Percentiles rank a stretch among this genome's conserved stretches.
Evolutionary conservation across 768 basidiomycete genomes (phyloP).

Genomic region (Ephemerocybe angulata): DNA sequence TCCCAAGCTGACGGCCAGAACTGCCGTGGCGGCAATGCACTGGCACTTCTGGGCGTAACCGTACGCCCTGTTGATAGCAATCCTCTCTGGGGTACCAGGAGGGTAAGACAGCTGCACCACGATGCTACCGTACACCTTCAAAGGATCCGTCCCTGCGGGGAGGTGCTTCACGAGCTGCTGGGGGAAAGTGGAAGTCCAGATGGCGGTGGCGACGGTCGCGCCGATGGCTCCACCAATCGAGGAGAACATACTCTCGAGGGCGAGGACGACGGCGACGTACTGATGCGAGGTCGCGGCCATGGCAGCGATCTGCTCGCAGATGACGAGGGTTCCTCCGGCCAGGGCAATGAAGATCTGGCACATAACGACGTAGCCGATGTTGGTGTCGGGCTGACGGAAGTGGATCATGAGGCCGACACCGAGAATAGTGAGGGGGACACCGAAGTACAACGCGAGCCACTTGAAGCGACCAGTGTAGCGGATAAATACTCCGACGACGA

Average conservation of each 20-base stretch:
- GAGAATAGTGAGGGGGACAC: not conserved
- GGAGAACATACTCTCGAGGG: not conserved
- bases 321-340: not conserved
- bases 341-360: slow-evolving; percentile 3
- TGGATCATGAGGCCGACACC: slow-evolving; percentile 4
- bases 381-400: slow-evolving; percentile 1
- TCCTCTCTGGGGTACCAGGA: not conserved
- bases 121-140: not conserved
- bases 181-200: not conserved
- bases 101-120: not conserved
- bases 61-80: not conserved
- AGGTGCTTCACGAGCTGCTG: not conserved
- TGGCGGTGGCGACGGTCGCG: not conserved
- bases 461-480: slow-evolving; percentile 1
- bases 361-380: slow-evolving; percentile 2
- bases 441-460: not conserved
- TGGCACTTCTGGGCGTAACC: not conserved
- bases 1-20: not conserved
- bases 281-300: not conserved
- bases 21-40: slow-evolving; percentile 1
- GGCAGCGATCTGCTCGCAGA: slow-evolving; percentile 2
- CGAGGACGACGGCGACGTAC: slow-evolving; percentile 3
- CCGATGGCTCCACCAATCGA: not conserved
- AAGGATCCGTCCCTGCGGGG: not conserved
- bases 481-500: not conserved